These are phyloP conservation scores for Staphylotrichum tortipilum DNA, from an alignment of 495 filamentous ascomycete species.

Conservation along the genomic window DNA sequence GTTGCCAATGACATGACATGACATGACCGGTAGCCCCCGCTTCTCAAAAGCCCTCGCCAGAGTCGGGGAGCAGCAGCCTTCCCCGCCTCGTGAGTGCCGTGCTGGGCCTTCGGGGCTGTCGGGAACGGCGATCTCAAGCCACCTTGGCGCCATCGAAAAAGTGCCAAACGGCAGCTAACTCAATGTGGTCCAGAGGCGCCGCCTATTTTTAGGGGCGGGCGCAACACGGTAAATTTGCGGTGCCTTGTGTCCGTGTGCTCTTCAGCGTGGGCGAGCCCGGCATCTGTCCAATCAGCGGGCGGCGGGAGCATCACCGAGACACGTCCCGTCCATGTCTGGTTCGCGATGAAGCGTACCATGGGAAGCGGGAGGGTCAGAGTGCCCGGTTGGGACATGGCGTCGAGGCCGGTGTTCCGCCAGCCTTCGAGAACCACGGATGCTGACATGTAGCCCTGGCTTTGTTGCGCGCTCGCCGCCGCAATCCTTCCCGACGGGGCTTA, in stretches of 20 bases:
- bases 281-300: conserved; percentile 11
- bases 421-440: conserved; percentile 7
- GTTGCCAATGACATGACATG: no score
- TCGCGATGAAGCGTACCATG: not conserved
- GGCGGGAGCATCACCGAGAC: not conserved
- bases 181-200: conserved; percentile 9
- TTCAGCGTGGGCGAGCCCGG: conserved; percentile 3
- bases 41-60: not conserved
- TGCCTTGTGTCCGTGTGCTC: conserved; percentile 13
- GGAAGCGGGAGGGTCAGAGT: not conserved
- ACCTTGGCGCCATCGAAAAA: conserved; percentile 2
- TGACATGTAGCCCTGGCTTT: not conserved
- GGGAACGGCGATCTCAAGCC: conserved; percentile 8
- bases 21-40: no score
- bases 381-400: not conserved
- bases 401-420: not conserved
- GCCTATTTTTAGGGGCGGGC: conserved; percentile 15
- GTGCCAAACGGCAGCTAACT: conserved; percentile 16
- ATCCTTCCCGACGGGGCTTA: conserved; percentile 4
- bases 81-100: not conserved
- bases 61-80: not conserved
- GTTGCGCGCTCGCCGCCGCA: conserved; percentile 6
- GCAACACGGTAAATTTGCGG: conserved; percentile 6
- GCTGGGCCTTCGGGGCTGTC: not conserved
- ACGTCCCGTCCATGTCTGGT: no score